Base-by-base conservation (phyloP, 495 filamentous ascomycete species). In the Daldinia caldariorum region DNA sequence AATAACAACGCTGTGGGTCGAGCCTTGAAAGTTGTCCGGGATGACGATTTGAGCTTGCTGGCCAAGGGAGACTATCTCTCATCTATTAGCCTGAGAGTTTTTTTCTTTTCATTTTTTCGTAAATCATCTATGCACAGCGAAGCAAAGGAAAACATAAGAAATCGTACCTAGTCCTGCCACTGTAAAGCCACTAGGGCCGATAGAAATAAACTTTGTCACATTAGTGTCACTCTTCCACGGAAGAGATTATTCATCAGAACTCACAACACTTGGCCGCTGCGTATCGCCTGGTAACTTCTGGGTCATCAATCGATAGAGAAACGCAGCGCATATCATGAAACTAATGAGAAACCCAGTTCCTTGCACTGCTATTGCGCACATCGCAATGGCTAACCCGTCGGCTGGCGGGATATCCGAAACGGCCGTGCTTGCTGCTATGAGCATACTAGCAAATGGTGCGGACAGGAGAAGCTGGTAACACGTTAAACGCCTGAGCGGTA, bases 221-320 rank as follows among this genome's bases (percentile, higher is more conserved):
- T 47, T 29, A 71, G 58, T 20, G 57, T 64, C 53, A 63, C 22
- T 4, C 26, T 20, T 9, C 13, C 54, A 4, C 3, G 10, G 12
- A 26, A 20, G 39, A 20, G 4, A 34, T 39, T 6, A 13, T 26
- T 18, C 18, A 18, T 22, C 16, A 31, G 50, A 31, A 55, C 76
- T 66, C 67, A 82, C 80, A 86, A 95, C 92, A 53, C 90, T 92
- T 0, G 93, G 93, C 13, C 93, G 85, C 39, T 91, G 84, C 55
- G 83, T 87, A 75, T 93, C 92, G 63, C 86, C 85, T 4, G 93
- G 93, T 0, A 96, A 84, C 77, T 96, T 97, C 71, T 95, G 92
- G 0, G 93, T 94, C 93, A 97, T 97, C 45, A 97, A 84, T 39
- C 93, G 87, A 75, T 95, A 95, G 39, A 97, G 86, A 72, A 93